Conservation (phyloP, 805 yeast species). For the Wickerhamiella parazyma region DNA sequence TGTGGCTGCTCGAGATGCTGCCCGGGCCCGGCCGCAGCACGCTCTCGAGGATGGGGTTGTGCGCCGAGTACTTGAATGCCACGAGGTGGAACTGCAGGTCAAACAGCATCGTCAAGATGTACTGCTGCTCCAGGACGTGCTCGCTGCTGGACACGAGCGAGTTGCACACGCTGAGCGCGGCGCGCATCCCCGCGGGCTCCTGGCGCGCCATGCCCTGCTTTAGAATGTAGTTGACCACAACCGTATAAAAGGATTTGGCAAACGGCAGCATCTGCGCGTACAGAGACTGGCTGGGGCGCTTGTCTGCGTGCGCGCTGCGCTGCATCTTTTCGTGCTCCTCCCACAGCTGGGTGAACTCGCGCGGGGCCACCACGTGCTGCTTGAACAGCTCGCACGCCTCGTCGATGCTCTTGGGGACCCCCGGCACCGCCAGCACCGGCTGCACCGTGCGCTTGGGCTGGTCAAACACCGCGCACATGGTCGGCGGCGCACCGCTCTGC, state of each 20-base stretch:
- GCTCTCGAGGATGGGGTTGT: constrained; percentile 17
- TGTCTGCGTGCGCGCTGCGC: constrained; percentile 51
- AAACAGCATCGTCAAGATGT: constrained; percentile 52
- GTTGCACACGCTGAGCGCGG: constrained; percentile 12
- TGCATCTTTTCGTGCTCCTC: constrained; percentile 37
- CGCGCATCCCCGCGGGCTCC: constrained; percentile 14
- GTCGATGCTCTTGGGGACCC: constrained; percentile 57
- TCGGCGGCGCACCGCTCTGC: constrained; percentile 35
- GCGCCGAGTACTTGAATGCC: constrained; percentile 26
- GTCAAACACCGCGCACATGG: constrained; percentile 42
- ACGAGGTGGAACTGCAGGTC: constrained; percentile 48
- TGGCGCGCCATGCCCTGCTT: constrained; percentile 25
- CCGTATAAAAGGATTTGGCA: constrained; percentile 50
- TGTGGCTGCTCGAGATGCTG: neutral
- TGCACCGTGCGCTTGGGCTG: constrained; percentile 34
- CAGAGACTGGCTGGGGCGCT: constrained; percentile 22
- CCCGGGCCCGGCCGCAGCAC: constrained; percentile 8
- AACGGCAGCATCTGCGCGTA: constrained; percentile 41
- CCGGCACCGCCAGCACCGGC: constrained; percentile 14
- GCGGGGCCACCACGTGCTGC: constrained; percentile 48
- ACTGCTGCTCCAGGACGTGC: constrained; percentile 70
- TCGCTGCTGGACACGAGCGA: constrained; percentile 50
- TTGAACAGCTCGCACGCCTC: constrained; percentile 66
- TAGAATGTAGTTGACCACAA: constrained; percentile 49
- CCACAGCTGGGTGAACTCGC: constrained; percentile 60